Evolutionary conservation across 2,329 filamentous ascomycete genomes (phyloP).

Genomic region (Trichoderma pleuroti): DNA sequence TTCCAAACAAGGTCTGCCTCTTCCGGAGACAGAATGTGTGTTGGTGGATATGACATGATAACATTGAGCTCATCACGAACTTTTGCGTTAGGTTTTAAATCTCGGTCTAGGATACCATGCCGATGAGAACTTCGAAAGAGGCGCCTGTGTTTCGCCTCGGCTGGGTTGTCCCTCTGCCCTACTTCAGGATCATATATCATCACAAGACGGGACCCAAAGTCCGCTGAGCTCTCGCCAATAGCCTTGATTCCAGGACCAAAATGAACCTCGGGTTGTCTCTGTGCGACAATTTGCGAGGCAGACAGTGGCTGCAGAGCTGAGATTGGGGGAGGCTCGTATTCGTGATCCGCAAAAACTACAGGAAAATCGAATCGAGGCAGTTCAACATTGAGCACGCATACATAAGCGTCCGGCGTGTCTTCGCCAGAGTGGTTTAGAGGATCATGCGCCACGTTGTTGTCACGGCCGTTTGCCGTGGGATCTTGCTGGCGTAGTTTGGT

Average conservation of each 20-base stretch:
- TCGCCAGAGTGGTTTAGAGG: slow-evolving; percentile 36
- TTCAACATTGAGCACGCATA: slow-evolving; percentile 84
- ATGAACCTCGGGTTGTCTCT: slow-evolving; percentile 82
- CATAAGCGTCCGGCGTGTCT: slow-evolving; percentile 47
- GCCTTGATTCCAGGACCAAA: slow-evolving; percentile 86
- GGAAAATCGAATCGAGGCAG: slow-evolving; percentile 94
- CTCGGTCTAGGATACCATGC: slow-evolving; percentile 90
- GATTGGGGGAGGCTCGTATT: slow-evolving; percentile 81
- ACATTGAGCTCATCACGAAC: slow-evolving; percentile 89
- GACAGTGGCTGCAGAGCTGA: slow-evolving; percentile 64
- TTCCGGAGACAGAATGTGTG: slow-evolving; percentile 79
- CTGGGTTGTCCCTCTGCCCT: slow-evolving; percentile 84
- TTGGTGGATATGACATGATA: slow-evolving; percentile 89
- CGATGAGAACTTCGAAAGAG: slow-evolving; percentile 86
- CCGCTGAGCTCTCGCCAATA: slow-evolving; percentile 49
- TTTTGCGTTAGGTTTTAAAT: slow-evolving; percentile 93
- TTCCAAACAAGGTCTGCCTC: slow-evolving; percentile 98
- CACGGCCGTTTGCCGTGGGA: slow-evolving; percentile 33
- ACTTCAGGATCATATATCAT: slow-evolving; percentile 92
- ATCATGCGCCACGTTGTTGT: slow-evolving; percentile 28
- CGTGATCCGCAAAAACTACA: slow-evolving; percentile 89
- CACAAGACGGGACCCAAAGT: slow-evolving; percentile 61
- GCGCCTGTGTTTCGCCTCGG: slow-evolving; percentile 89
- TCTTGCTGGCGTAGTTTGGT: slow-evolving; percentile 55
- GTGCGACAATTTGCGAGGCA: slow-evolving; percentile 63